phyloP scores from a whole-genome alignment of 129 eudicot genomes.

The Flaveria sonorensis region DNA sequence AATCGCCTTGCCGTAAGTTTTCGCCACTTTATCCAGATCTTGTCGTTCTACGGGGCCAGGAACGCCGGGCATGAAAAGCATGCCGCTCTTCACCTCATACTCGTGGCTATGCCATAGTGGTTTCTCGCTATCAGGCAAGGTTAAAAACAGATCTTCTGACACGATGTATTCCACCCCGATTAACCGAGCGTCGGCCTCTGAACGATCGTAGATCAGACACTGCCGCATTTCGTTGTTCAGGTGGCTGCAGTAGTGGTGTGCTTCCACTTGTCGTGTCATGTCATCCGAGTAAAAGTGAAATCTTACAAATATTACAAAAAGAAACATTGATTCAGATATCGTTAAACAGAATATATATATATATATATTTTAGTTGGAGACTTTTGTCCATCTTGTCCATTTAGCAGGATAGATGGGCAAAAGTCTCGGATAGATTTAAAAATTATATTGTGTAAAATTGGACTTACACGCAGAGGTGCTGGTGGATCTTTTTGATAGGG shows the following conservation, averaged over 20 bases:
- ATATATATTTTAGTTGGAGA: too few species aligned
- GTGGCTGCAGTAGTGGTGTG: slow-evolving; percentile 90
- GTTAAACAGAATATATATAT: neutral
- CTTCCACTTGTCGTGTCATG: slow-evolving; percentile 96
- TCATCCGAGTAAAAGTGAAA: slow-evolving; percentile 86
- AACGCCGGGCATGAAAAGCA: slow-evolving; percentile 76
- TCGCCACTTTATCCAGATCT: slow-evolving; percentile 63
- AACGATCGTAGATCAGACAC: slow-evolving; percentile 84
- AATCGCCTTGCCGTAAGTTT: slow-evolving; percentile 82
- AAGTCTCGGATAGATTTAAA: neutral
- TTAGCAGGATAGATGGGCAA: too few species aligned
- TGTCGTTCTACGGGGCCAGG: slow-evolving; percentile 78
- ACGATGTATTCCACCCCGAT: slow-evolving; percentile 84
- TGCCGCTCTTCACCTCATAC: slow-evolving; percentile 91
- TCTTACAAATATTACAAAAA: slow-evolving; percentile 25
- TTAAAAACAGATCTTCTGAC: slow-evolving; percentile 65
- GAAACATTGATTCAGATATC: neutral
- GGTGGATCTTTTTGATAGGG: slow-evolving; percentile 81
- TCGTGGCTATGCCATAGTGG: slow-evolving; percentile 89
- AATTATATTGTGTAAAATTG: neutral
- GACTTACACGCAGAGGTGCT: slow-evolving; percentile 94
- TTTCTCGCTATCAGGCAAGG: slow-evolving; percentile 80
- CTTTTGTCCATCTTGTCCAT: too few species aligned
- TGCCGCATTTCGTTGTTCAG: slow-evolving; percentile 89
- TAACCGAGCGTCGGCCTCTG: slow-evolving; percentile 63